These are phyloP conservation scores for Brassica hybrid DNA, from an alignment of 441 rosid genomes.

Conservation along the genomic window DNA sequence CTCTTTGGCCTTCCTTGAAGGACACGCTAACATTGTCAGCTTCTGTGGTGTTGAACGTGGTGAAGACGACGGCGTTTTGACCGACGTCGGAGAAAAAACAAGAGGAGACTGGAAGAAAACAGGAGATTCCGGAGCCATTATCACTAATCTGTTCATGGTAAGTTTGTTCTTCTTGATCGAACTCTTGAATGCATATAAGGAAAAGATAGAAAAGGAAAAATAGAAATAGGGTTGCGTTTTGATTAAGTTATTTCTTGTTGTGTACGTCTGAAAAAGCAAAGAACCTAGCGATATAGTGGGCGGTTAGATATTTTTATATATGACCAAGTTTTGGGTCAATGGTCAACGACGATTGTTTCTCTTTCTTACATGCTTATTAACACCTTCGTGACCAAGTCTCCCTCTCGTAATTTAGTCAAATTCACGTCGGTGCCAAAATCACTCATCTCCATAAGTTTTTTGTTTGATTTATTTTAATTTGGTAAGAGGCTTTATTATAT, in stretches of 20 bases:
- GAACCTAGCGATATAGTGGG: constrained; percentile 33
- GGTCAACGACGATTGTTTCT: constrained; percentile 16
- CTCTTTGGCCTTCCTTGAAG: constrained; percentile 28
- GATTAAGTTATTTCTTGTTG: constrained; percentile 38
- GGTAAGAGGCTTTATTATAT: constrained; percentile 15
- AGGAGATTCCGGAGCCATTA: no score
- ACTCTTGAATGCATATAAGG: constrained; percentile 33
- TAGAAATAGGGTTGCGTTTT: constrained; percentile 9
- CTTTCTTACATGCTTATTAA: constrained; percentile 25
- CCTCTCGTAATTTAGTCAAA: constrained; percentile 41
- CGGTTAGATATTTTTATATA: constrained; percentile 37
- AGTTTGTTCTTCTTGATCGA: constrained; percentile 4
- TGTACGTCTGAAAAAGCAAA: constrained; percentile 40
- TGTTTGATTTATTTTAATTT: neutral
- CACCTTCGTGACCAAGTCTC: constrained; percentile 45
- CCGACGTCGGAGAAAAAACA: constrained; percentile 39
- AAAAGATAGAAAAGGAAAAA: neutral
- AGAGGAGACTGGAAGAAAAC: constrained; percentile 37
- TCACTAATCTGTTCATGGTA: constrained; percentile 28
- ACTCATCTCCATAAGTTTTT: neutral
- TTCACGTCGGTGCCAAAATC: constrained; percentile 44
- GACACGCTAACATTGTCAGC: constrained; percentile 26
- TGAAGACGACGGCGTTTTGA: constrained; percentile 41
- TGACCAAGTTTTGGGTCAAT: constrained; percentile 38
- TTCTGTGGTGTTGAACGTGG: constrained; percentile 15